Conservation (phyloP, 2,329 filamentous ascomycete genomes). For the Colletotrichum camelliae region DNA sequence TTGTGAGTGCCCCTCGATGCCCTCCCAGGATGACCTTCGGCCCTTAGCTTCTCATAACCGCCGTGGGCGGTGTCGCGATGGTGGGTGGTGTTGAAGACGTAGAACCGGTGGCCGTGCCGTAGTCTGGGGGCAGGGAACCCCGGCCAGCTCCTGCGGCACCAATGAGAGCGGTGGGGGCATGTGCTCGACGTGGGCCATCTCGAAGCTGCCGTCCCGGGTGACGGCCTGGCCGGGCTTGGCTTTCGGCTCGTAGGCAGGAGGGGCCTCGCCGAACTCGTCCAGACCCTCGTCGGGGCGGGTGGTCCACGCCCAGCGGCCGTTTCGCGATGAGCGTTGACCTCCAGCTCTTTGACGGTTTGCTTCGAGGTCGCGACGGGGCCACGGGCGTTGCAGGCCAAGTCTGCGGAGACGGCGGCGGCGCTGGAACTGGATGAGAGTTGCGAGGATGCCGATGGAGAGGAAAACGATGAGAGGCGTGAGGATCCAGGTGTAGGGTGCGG, state of each 20-base stretch:
- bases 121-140: conserved; percentile 13
- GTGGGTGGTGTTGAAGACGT: conserved; percentile 4
- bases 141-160: not conserved
- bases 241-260: conserved; percentile 61
- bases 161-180: not conserved
- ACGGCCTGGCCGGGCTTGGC: conserved; percentile 28
- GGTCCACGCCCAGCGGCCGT: conserved; percentile 24
- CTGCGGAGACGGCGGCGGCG: conserved; percentile 37
- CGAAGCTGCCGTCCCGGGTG: conserved; percentile 9
- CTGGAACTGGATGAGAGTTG: conserved; percentile 48
- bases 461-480: conserved; percentile 54
- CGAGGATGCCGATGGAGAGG: conserved; percentile 41
- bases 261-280: conserved; percentile 68
- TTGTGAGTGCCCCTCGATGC: not conserved
- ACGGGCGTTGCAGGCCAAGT: conserved; percentile 12
- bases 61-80: conserved; percentile 5
- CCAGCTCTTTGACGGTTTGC: conserved; percentile 9
- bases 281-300: conserved; percentile 57
- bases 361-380: conserved; percentile 26
- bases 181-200: conserved; percentile 15
- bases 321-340: conserved; percentile 13
- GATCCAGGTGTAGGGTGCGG: conserved; percentile 63
- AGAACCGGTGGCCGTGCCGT: conserved; percentile 10
- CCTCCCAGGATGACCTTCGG: not conserved
- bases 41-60: not conserved